Conservation (phyloP, 176 grass and related monocot species). For the Oryza meyeriana region DNA sequence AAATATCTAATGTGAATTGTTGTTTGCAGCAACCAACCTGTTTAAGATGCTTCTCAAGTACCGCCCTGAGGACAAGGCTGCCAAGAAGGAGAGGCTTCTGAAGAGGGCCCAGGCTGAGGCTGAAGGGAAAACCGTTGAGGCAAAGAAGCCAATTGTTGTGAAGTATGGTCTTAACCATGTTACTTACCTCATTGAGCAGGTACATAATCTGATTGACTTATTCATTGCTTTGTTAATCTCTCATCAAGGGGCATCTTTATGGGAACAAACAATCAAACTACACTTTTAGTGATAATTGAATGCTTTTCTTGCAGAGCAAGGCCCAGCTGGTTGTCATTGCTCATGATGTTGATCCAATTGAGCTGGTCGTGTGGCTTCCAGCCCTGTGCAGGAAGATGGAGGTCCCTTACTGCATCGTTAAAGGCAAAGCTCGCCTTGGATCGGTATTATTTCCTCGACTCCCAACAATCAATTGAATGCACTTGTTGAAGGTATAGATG, state of each 20-base stretch:
- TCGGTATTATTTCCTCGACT: slow-evolving; percentile 18
- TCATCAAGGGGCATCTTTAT: neutral
- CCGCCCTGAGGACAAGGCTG: slow-evolving; percentile 57
- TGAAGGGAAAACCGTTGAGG: slow-evolving; percentile 60
- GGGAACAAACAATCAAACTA: neutral
- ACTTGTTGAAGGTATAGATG: neutral
- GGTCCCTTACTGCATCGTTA: slow-evolving; percentile 74
- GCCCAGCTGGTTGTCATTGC: slow-evolving; percentile 64
- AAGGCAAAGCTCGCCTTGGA: slow-evolving; percentile 73
- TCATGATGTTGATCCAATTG: slow-evolving; percentile 78
- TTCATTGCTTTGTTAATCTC: neutral
- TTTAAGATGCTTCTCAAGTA: slow-evolving; percentile 85
- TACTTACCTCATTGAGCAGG: slow-evolving; percentile 78
- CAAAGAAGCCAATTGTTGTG: slow-evolving; percentile 73
- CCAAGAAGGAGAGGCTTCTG: slow-evolving; percentile 69
- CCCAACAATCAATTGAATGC: neutral
- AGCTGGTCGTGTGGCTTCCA: slow-evolving; percentile 75
- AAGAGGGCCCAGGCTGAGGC: slow-evolving; percentile 66
- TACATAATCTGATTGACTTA: neutral
- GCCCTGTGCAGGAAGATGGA: slow-evolving; percentile 83
- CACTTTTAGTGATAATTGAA: neutral
- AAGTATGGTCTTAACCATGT: slow-evolving; percentile 87
- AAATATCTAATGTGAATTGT: neutral
- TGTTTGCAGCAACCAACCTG: slow-evolving; percentile 50
- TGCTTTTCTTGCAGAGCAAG: slow-evolving; percentile 47